Conservation (phyloP, 805 yeast genomes). For the Wickerhamomyces canadensis region DNA sequence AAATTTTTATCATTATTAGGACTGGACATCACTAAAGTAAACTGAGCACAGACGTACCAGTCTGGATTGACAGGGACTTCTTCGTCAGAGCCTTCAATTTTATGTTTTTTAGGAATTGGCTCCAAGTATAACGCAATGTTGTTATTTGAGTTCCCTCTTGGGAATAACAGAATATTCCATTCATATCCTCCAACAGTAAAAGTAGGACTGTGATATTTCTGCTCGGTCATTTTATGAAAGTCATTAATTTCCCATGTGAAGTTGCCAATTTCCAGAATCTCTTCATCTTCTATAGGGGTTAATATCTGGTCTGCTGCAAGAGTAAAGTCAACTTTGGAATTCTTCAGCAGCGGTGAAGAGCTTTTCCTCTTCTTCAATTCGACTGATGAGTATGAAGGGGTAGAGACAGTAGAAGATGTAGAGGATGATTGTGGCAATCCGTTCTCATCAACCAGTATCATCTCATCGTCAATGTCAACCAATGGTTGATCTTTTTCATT, state of each 20-base stretch:
- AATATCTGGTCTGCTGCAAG: slow-evolving; percentile 16
- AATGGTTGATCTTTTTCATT: no score
- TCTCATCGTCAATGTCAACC: no score
- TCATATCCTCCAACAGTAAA: slow-evolving; percentile 56
- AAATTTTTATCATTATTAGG: slow-evolving; percentile 64
- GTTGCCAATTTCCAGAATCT: slow-evolving; percentile 24
- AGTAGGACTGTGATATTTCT: slow-evolving; percentile 32
- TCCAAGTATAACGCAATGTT: slow-evolving; percentile 74
- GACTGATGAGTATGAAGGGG: neutral
- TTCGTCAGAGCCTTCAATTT: slow-evolving; percentile 23
- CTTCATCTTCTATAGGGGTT: slow-evolving; percentile 26
- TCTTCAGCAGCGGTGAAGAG: slow-evolving; percentile 1
- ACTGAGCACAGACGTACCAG: slow-evolving; percentile 92
- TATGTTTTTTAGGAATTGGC: slow-evolving; percentile 41
- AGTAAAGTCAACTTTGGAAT: slow-evolving; percentile 12
- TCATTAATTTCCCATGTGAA: slow-evolving; percentile 36
- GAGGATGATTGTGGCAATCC: no score
- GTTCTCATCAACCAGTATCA: no score
- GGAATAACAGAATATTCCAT: slow-evolving; percentile 73
- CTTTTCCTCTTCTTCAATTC: slow-evolving; percentile 8
- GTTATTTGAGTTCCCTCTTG: slow-evolving; percentile 60
- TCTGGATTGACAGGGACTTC: slow-evolving; percentile 35
- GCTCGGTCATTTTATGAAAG: slow-evolving; percentile 20
- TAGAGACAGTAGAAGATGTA: no score
- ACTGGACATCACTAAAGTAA: slow-evolving; percentile 78